phyloP scores from a whole-genome alignment of 305 asterid genomes.

The Solanum chacoense region DNA sequence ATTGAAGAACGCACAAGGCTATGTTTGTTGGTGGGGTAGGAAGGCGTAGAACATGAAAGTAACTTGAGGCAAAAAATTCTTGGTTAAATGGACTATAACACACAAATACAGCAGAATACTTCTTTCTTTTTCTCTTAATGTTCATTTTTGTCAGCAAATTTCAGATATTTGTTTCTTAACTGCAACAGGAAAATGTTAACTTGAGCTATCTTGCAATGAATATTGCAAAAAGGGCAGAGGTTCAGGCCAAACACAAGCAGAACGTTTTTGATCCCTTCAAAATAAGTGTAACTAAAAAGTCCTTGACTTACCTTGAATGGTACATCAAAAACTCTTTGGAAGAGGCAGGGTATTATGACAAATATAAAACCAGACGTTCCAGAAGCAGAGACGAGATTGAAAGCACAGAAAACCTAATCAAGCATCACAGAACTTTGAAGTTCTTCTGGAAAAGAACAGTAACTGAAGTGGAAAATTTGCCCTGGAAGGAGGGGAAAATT shows the following conservation, averaged over 20 bases:
- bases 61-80: background rate
- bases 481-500: conserved; percentile 7
- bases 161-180: background rate
- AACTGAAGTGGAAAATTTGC: conserved; percentile 10
- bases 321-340: conserved; percentile 8
- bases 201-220: background rate
- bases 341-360: conserved; percentile 16
- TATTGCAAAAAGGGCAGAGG: background rate
- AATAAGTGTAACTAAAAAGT: conserved; percentile 11
- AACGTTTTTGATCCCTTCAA: conserved; percentile 10
- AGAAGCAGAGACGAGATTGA: conserved; percentile 10
- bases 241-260: background rate
- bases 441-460: conserved; percentile 17
- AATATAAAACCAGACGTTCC: conserved; percentile 5
- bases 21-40: background rate
- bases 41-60: background rate
- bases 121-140: background rate
- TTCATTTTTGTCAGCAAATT: background rate
- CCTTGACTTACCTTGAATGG: conserved; percentile 19
- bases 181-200: background rate
- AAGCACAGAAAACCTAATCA: conserved; percentile 9
- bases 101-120: background rate
- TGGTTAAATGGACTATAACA: background rate
- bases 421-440: conserved; percentile 4
- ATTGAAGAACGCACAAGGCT: background rate